Conservation (phyloP, 441 rosid species). For the Mallotus japonicus region DNA sequence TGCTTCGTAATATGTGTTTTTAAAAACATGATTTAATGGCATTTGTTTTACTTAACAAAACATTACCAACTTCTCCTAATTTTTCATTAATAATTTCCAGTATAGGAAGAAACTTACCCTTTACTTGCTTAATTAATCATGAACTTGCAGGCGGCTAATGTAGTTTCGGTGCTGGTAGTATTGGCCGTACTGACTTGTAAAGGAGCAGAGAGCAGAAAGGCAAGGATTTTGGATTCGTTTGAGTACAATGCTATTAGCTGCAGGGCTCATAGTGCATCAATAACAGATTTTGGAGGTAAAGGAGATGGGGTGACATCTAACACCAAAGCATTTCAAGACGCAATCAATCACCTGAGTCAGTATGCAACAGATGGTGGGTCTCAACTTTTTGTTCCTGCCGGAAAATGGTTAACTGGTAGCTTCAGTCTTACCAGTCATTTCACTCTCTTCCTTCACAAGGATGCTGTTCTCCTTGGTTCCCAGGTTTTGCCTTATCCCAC, state of each 20-base stretch:
- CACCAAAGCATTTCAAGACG: constrained; percentile 51
- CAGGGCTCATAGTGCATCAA: constrained; percentile 56
- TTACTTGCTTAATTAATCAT: not conserved
- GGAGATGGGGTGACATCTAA: constrained; percentile 70
- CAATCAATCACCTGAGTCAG: constrained; percentile 49
- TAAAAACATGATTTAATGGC: too few relatives aligned
- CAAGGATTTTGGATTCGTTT: constrained; percentile 30
- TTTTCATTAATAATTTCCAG: not conserved
- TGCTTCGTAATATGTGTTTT: too few relatives aligned
- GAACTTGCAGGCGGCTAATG: constrained; percentile 28
- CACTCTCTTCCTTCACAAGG: constrained; percentile 62
- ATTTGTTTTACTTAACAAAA: too few relatives aligned
- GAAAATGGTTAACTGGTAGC: constrained; percentile 82
- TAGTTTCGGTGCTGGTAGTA: constrained; percentile 24
- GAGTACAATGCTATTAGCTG: constrained; percentile 66
- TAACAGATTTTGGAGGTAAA: constrained; percentile 74
- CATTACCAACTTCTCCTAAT: too few relatives aligned
- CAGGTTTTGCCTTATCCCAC: constrained; percentile 38
- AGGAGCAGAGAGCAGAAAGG: constrained; percentile 43
- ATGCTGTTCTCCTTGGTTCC: constrained; percentile 66
- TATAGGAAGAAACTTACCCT: not conserved
- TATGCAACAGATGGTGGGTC: constrained; percentile 51
- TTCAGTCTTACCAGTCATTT: constrained; percentile 67
- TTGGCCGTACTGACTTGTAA: constrained; percentile 21
- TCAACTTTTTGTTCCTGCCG: constrained; percentile 65